Conservation (phyloP, 768 basidiomycete genomes). For the Mycena belliarum region DNA sequence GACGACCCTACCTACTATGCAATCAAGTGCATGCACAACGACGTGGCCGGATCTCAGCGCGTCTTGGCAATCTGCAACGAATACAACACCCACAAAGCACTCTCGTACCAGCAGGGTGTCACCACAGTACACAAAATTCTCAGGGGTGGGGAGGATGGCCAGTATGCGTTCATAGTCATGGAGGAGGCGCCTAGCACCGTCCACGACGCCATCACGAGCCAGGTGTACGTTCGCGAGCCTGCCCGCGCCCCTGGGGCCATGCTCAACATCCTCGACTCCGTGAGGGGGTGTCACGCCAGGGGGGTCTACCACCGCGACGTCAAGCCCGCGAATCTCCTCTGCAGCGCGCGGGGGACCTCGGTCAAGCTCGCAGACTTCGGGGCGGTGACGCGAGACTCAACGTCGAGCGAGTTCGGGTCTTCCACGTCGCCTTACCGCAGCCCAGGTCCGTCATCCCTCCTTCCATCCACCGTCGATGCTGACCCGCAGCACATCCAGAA, state of each 20-base stretch:
- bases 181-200: not conserved
- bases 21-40: constrained; percentile 5
- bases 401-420: not conserved
- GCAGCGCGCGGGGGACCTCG: not conserved
- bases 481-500: not conserved
- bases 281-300: not conserved
- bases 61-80: not conserved
- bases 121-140: not conserved
- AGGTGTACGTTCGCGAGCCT: not conserved
- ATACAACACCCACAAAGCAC: not conserved
- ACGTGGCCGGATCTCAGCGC: not conserved
- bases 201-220: not conserved
- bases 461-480: not conserved
- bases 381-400: not conserved
- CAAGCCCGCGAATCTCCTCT: not conserved
- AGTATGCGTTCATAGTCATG: not conserved
- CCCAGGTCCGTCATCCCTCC: constrained; percentile 1
- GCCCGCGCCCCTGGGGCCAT: not conserved
- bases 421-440: not conserved
- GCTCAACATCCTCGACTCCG: constrained; percentile 1
- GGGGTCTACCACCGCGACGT: constrained; percentile 8
- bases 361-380: constrained; percentile 4
- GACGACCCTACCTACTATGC: not conserved
- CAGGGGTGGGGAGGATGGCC: not conserved
- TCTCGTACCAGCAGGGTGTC: not conserved